These are phyloP conservation scores for Begonia loranthoides DNA, from an alignment of 306 rosid species.

Conservation along the genomic window DNA sequence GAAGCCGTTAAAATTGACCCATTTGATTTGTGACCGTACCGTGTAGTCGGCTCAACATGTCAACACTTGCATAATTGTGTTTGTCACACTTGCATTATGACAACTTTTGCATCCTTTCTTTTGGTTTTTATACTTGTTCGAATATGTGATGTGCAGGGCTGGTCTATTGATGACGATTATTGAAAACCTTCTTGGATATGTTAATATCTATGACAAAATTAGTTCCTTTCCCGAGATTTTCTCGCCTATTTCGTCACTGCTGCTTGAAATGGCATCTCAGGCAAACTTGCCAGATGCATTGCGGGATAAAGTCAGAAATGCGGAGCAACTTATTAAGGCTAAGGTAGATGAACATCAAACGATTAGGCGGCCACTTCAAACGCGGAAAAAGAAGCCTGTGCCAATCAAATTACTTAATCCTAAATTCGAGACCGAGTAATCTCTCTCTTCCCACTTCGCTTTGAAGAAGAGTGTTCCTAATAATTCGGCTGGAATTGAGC, in stretches of 20 bases:
- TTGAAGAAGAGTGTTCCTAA: too few species aligned
- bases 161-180: conserved; percentile 38
- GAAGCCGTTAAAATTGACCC: too few species aligned
- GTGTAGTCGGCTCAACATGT: too few species aligned
- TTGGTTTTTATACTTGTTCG: too few species aligned
- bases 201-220: conserved; percentile 33
- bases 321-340: conserved; percentile 35
- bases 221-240: conserved; percentile 80
- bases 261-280: conserved; percentile 41
- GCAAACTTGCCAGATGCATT: conserved; percentile 35
- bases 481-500: neutral
- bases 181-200: conserved; percentile 57
- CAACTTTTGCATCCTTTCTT: too few species aligned
- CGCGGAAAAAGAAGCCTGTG: conserved; percentile 80
- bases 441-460: conserved; percentile 2
- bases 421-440: conserved; percentile 71
- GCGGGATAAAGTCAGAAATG: conserved; percentile 33
- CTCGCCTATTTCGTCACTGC: conserved; percentile 36
- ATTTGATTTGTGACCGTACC: too few species aligned
- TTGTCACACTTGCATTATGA: too few species aligned
- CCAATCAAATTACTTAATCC: conserved; percentile 73
- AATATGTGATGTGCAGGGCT: conserved; percentile 30
- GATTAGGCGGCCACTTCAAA: conserved; percentile 61
- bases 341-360: conserved; percentile 39
- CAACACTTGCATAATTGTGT: too few species aligned